Evolutionary conservation across 2,329 filamentous ascomycete genomes (phyloP).

Genomic region (Davidsoniella neocaledoniae): DNA sequence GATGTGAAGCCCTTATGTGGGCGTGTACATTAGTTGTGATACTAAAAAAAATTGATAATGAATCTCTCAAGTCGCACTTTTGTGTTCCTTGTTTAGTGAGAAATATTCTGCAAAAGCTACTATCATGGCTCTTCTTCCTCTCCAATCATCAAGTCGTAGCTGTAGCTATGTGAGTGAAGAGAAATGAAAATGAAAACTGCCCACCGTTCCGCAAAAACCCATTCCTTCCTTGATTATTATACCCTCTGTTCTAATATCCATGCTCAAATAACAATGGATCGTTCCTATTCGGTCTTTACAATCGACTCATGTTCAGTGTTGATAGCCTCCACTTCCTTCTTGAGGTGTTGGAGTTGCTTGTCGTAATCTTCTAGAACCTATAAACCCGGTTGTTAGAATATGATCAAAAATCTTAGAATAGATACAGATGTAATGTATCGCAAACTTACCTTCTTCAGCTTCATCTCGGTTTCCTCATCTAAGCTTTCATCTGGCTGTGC

Average conservation of each 20-base stretch:
- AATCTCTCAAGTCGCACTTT: neutral
- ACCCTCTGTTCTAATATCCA: neutral
- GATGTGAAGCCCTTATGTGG: conserved; percentile 3
- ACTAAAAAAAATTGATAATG: neutral
- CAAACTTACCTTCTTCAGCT: conserved; percentile 53
- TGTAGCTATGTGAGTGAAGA: too few species aligned
- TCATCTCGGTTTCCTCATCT: conserved; percentile 52
- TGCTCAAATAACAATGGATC: neutral
- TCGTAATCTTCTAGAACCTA: conserved; percentile 70
- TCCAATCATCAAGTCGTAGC: too few species aligned
- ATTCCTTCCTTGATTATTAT: neutral
- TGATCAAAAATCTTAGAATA: neutral
- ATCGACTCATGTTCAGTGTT: conserved; percentile 39
- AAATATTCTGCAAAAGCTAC: too few species aligned
- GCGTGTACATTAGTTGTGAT: conserved; percentile 9
- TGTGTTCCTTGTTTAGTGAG: too few species aligned
- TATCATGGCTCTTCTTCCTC: too few species aligned
- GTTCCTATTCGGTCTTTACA: conserved; percentile 24
- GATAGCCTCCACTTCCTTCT: conserved; percentile 50
- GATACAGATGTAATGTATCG: neutral
- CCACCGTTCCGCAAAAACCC: neutral
- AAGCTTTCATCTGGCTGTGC: conserved; percentile 38
- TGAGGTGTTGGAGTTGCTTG: conserved; percentile 60
- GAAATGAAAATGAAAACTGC: neutral
- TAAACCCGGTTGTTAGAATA: neutral